Base-by-base conservation (phyloP, 2,329 filamentous ascomycete genomes). In the Beauveria scarabaeidicola region DNA sequence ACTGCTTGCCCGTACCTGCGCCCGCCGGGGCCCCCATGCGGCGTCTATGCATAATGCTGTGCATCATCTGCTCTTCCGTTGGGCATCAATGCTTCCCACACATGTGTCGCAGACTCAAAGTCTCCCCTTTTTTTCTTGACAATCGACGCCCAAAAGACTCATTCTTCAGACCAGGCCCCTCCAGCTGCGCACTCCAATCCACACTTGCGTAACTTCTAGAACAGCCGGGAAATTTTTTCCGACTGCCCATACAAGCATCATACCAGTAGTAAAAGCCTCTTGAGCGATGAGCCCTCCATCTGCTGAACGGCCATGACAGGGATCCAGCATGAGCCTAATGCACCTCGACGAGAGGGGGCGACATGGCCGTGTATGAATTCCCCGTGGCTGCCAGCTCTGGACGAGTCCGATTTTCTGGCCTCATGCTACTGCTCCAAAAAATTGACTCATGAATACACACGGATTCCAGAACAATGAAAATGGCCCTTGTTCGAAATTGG, bases 321-420 rank as follows among this genome's bases (percentile, higher is more conserved):
- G 53, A 40, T 43, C 19, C 25, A 41, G 48, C 56, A 52, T 52
- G 56, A 52, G 56, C 56, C 56, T 58, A 58, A 58, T 58, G 56
- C 48, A 58, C 46, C 27, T 38, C 19, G 40, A 11, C 21, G 17
- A 17, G 41, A 21, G 27, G 55, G 46, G 46, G 25, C 46, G 11
- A n/a, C 27, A 43, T 43, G 55, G 55, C 17, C 55, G n/a, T 52
- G 48, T 44, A 32, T 32, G 55, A 17, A 57, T 56, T 27, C n/a
- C 17, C 21, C 5, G 21, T 8, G 15, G 32, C 43, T 40, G 29
- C 9, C 21, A 10, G 13, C 32, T 36, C 13, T 36, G 32, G 15
- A 3, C 43, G 17, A 17, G 53, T 40, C 19, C 11, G 10, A 21
- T 8, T 29, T 57, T 57, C 19, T 38, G 15, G 25, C 41, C 23